A percentile compares a stretch with the other conserved stretches of the same genome.
Conservation (phyloP, 192 early-diverging fungal species). For the Paraglomus brasilianum region DNA sequence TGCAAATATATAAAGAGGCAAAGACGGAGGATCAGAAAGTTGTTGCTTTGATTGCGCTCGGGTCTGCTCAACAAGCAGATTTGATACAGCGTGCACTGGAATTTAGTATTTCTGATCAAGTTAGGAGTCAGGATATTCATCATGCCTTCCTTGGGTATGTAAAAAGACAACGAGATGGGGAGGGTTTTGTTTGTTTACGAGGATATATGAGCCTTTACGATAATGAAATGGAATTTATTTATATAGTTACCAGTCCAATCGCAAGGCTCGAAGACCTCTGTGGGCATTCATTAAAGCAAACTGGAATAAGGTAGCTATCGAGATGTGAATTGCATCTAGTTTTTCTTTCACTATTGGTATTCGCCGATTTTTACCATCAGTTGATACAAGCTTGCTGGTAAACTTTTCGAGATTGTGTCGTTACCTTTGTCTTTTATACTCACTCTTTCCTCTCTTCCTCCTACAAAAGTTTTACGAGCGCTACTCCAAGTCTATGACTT, state of each 20-base stretch:
- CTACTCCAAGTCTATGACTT: constrained; percentile 50
- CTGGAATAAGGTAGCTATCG: constrained; percentile 55
- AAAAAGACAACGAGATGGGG: too few relatives aligned
- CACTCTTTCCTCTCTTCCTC: too few relatives aligned
- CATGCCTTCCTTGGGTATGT: constrained; percentile 49
- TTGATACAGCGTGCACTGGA: constrained; percentile 61
- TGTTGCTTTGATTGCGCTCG: constrained; percentile 63
- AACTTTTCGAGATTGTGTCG: too few relatives aligned
- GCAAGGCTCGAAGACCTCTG: constrained; percentile 52
- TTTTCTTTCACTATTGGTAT: too few relatives aligned
- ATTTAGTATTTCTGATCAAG: constrained; percentile 63
- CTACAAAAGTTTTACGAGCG: constrained; percentile 32
- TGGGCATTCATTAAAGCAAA: constrained; percentile 69
- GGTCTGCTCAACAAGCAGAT: constrained; percentile 50
- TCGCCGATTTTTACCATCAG: too few relatives aligned
- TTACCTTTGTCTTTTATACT: too few relatives aligned
- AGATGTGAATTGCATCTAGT: too few relatives aligned
- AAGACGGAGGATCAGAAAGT: constrained; percentile 67
- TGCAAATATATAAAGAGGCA: constrained; percentile 60
- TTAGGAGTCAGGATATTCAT: constrained; percentile 72
- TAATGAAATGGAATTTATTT: background rate
- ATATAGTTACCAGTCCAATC: constrained; percentile 53
- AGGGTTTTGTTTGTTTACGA: background rate
- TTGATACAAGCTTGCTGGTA: too few relatives aligned
- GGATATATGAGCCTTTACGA: background rate